phyloP scores from a whole-genome alignment of 495 filamentous ascomycete species.

The Cudoniella acicularis region DNA sequence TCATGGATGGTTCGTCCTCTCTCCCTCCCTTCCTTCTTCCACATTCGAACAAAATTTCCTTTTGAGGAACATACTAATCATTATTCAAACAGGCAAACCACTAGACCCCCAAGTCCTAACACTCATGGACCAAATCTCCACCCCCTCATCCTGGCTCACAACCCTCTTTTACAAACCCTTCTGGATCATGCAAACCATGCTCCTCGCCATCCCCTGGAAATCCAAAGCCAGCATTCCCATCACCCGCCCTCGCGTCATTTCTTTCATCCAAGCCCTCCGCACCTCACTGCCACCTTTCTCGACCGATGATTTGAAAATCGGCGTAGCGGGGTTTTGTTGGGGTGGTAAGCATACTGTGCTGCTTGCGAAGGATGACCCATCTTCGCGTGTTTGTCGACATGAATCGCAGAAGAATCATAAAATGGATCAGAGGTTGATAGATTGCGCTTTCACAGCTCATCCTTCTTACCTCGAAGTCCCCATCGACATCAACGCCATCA shows the following conservation, averaged over 20 bases:
- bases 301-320: conserved; percentile 29
- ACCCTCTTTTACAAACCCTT: conserved; percentile 20
- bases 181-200: conserved; percentile 10
- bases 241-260: conserved; percentile 38
- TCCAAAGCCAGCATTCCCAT: conserved; percentile 31
- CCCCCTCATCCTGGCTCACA: conserved; percentile 10
- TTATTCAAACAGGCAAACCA: conserved; percentile 20
- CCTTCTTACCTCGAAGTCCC: conserved; percentile 50
- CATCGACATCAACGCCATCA: conserved; percentile 48
- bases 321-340: conserved; percentile 58
- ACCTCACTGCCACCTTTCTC: conserved; percentile 21
- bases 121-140: conserved; percentile 3
- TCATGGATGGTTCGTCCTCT: conserved; percentile 60
- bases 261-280: conserved; percentile 46
- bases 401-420: conserved; percentile 22
- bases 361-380: too few relatives aligned
- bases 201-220: conserved; percentile 33
- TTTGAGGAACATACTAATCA: not conserved
- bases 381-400: too few relatives aligned
- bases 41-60: too few relatives aligned
- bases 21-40: too few relatives aligned
- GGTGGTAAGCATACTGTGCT: conserved; percentile 49
- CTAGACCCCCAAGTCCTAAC: conserved; percentile 13
- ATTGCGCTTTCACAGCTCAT: conserved; percentile 53
- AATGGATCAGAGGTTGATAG: conserved; percentile 36